Evolutionary conservation across 108 stramenopile species (phyloP), one percentile per base, ranked within the genome.

Genomic region (Cyclotella kingstonii): DNA sequence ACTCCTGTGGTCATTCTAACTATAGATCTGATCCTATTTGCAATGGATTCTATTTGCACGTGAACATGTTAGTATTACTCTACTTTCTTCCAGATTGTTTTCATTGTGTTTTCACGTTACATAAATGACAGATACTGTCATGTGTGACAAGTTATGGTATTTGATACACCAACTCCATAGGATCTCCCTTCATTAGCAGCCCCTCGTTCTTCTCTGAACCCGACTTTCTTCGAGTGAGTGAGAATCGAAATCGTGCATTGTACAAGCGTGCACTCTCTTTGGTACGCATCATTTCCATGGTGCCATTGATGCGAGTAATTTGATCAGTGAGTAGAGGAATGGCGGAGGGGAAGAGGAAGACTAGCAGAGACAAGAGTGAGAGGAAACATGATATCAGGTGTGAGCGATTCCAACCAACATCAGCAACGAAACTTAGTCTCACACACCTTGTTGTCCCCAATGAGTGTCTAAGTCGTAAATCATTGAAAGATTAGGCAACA

Each of bases 381-480:
- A n/a, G n/a, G n/a, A n/a, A n/a, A n/a, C n/a, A n/a, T n/a, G n/a
- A n/a, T n/a, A n/a, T n/a, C n/a, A n/a, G n/a, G n/a, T n/a, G n/a
- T n/a, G n/a, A n/a, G n/a, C n/a, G n/a, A n/a, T n/a, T n/a, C n/a
- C n/a, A n/a, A n/a, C n/a, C n/a, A n/a, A n/a, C n/a, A n/a, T n/a
- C n/a, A n/a, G n/a, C n/a, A n/a, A n/a, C n/a, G n/a, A n/a, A n/a
- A n/a, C n/a, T n/a, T n/a, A n/a, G n/a, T n/a, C n/a, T n/a, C n/a
- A n/a, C n/a, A n/a, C n/a, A n/a, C n/a, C n/a, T 77, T 98, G 98
- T 76, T 98, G 98, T 25, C 96, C 98, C 98, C 98, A 98, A 68
- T 98, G 98, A 26, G 98, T 98, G 80, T 97, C 81, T 71, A 31
- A 11, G 22, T 1, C 10, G 18, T 38, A 19, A 2, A 1, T 1